Base-by-base conservation (phyloP, 495 filamentous ascomycete genomes). In the Jackrogersella minutella region DNA sequence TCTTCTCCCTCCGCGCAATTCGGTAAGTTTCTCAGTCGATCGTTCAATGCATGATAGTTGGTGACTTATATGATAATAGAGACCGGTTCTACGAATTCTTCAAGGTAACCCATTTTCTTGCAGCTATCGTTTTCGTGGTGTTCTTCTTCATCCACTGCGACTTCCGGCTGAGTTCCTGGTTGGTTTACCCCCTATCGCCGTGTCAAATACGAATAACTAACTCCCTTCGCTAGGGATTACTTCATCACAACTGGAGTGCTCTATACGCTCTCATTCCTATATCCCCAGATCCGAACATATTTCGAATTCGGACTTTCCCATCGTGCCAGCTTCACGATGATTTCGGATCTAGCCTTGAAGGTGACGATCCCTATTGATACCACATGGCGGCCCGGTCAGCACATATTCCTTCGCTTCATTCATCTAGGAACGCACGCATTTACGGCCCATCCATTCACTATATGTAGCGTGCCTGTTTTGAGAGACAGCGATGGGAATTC, bases 361-460 rank as follows among this genome's bases (percentile, higher is more conserved):
- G 74, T 86, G 28, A 70, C 64, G 1, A 81, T 86, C 43, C 79
- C 79, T 6, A 81, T 80, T 14, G 71, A 78, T 16, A 84, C 90
- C 74, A 82, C 81, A 65, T 94, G 91, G 91, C 81, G 79, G 46
- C 89, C 91, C 2, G 90, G 91, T 7, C 91, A 93, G 75, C 92
- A 92, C 66, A 85, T 92, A 36, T 94, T 93, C 70, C 79, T 94
- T 2, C 83, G 90, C 14, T 89, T 94, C 81, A 86, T 88, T 0
- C 84, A 84, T 1, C 84, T 92, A 59, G 85, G 88, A 0, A 71
- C 80, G 10, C 71, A 73, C 24, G 73, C 88, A 17, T 83, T 91
- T 61, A 85, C 90, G 58, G 91, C 88, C 36, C 91, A 93, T 57
- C 90, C 90, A 3, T 92, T 93, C 76, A 93, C 91, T 1, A 88